Percentiles rank a stretch among this genome's conserved stretches.
Evolutionary conservation across 2,329 filamentous ascomycete species (phyloP).

Genomic region (Phyllosticta citribraziliensis): DNA sequence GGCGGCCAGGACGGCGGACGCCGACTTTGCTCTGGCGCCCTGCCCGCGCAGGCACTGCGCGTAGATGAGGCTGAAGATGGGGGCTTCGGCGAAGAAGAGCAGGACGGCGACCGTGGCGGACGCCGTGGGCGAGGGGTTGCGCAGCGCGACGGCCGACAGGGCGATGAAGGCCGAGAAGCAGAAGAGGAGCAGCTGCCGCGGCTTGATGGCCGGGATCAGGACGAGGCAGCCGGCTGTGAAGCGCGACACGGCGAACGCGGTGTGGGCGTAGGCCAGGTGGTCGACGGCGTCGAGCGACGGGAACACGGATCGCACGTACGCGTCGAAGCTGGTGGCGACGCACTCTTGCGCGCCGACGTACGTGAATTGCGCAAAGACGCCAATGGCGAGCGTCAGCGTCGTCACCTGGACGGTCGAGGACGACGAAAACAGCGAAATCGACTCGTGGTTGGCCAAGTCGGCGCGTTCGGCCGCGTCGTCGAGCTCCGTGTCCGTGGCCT

Average conservation of each 20-base stretch:
- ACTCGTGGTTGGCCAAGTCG: conserved; percentile 37
- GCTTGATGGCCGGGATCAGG: conserved; percentile 39
- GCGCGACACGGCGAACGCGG: conserved; percentile 48
- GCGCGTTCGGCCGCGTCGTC: conserved; percentile 45
- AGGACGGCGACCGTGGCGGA: conserved; percentile 42
- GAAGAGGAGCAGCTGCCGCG: conserved; percentile 44
- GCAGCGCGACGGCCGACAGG: conserved; percentile 43
- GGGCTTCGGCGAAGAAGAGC: conserved; percentile 51
- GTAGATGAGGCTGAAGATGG: conserved; percentile 50
- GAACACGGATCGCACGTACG: conserved; percentile 33
- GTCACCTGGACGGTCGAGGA: conserved; percentile 38
- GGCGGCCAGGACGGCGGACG: conserved; percentile 42
- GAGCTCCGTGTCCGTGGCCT: conserved; percentile 51
- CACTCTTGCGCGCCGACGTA: conserved; percentile 54
- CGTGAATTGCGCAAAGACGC: conserved; percentile 47
- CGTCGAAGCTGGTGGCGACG: conserved; percentile 38
- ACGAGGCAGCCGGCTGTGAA: conserved; percentile 35
- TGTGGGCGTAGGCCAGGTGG: conserved; percentile 46
- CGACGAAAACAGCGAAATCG: conserved; percentile 2
- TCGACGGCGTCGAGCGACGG: conserved; percentile 29
- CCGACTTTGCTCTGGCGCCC: conserved; percentile 49
- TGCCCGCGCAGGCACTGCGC: conserved; percentile 49
- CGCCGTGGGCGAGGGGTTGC: conserved; percentile 29
- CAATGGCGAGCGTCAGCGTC: conserved; percentile 47
- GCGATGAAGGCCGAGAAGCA: conserved; percentile 44